Evolutionary conservation across 108 stramenopile species (phyloP), one percentile per base, ranked within the genome.

Genomic region (Cafeteria roenbergensis): DNA sequence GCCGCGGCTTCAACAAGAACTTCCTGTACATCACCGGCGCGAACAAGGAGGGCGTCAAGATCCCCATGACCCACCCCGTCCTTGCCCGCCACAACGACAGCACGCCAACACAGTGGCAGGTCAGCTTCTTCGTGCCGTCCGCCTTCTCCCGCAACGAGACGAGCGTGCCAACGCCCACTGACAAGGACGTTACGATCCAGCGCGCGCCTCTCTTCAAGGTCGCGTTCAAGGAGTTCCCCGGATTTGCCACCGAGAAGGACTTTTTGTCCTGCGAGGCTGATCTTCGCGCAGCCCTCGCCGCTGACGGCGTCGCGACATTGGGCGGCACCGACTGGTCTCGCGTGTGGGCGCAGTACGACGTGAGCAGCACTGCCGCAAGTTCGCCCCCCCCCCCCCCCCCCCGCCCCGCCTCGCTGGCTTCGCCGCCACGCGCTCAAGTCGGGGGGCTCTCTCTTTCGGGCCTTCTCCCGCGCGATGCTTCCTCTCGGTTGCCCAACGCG

Each of bases 271-370:
- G 8, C 56, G 14, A 4, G 12, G 56, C 14, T 4, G 31, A 4
- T 4, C 56, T 57, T 4, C 29, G 4, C 8, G 14, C 4, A 12
- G 56, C 32, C 4, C 9, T 57, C 8, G 31, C 31, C 56, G 32
- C 4, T 4, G 56, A 4, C 9, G 56, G 56, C 9, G 4, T 9
- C 56, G 32, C 4, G 4, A 12, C 14, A 14, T 4, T 57, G 31
- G 9, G 8, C 4, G 56, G 14, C 32, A 12, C 31, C 56, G 14
- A 14, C 56, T 9, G 56, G 56, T 57, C 51, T n/a, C 24, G n/a
- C 22, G 51, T n/a, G 29, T 57, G 56, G 56, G 56, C 56, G 31
- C 56, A 57, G 56, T 57, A 57, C 14, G 56, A 57, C 56, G n/a
- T n/a, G n/a, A n/a, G n/a, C n/a, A n/a, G n/a, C n/a, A n/a, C n/a